phyloP scores from a whole-genome alignment of 1,284 basidiomycete species.

The Leccinum griseonigrum region DNA sequence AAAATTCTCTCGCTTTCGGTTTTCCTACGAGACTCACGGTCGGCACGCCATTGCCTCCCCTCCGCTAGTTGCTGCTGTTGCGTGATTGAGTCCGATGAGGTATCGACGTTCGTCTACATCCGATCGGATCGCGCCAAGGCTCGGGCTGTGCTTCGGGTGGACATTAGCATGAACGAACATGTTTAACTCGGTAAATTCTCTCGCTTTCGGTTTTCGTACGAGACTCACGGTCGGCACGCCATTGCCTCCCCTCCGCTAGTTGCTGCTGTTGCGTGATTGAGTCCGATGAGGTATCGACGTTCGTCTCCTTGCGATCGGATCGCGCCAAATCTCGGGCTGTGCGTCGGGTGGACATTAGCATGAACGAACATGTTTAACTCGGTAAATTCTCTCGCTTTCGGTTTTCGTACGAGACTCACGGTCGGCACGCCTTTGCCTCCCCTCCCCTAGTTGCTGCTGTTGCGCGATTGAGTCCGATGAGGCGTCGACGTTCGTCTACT shows the following conservation, averaged over 20 bases:
- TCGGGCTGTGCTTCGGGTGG: constrained; percentile 49
- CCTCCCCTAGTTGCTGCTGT: too few species aligned
- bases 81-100: constrained; percentile 36
- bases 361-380: too few species aligned
- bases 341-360: constrained; percentile 38
- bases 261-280: too few species aligned
- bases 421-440: too few species aligned
- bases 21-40: too few species aligned
- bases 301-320: constrained; percentile 83
- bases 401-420: not conserved
- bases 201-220: not conserved
- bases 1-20: constrained; percentile 40
- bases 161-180: too few species aligned
- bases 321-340: constrained; percentile 61
- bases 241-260: too few species aligned
- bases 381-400: too few species aligned
- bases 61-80: constrained; percentile 18
- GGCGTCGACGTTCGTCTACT: constrained; percentile 85
- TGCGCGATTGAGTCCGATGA: constrained; percentile 3
- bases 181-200: too few species aligned
- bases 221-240: too few species aligned
- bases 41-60: too few species aligned
- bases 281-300: constrained; percentile 63
- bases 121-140: constrained; percentile 71
- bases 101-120: constrained; percentile 88